Evolutionary conservation across 768 basidiomycete species (phyloP), one percentile per base, ranked within the genome.

Genomic region (Tulasnella sp.): DNA sequence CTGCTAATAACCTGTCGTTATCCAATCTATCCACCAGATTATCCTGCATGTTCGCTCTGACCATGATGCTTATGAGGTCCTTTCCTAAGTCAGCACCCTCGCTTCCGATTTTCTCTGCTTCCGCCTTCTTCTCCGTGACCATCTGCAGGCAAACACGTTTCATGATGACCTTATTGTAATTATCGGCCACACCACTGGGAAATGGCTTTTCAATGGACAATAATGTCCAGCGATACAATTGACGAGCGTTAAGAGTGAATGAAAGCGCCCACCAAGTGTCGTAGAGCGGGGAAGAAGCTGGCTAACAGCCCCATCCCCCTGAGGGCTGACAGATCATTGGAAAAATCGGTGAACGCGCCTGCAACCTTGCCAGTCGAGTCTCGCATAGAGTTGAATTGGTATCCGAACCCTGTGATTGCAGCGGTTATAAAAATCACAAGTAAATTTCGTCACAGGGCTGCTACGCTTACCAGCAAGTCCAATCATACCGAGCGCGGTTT

Each of bases 21-120:
- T 76, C 75, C 70, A 87, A 70, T 30, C 73, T 71, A 65, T 84
- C 81, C 48, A 65, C 72, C 5, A 77, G 76, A 0, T 79, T 77
- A 3, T 75, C 77, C 0, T 80, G 77, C 72, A 82, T 77, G 66
- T 86, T 87, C 3, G 85, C 83, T 61, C 75, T 74, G 43, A 86
- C 53, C 11, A 59, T 19, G 3, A 49, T 27, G 19, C 29, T 51
- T 9, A 59, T 19, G 17, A 59, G n/a, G 15, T 59, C 58, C 48
- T 24, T 59, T 41, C 47, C 58, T 9, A 13, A 9, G 1, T 23
- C 11, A 24, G 19, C 15, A n/a, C 42, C 50, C 30, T 38, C 29
- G 30, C 50, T 30, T 3, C 23, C 42, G 21, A 7, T 10, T 1
- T 41, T 30, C 5, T 15, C 9, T 38, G 34, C 34, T 38, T 38